Evolutionary conservation across 495 filamentous ascomycete species (phyloP), one percentile per base, ranked within the genome.

Genomic region (Neurospora sp.): DNA sequence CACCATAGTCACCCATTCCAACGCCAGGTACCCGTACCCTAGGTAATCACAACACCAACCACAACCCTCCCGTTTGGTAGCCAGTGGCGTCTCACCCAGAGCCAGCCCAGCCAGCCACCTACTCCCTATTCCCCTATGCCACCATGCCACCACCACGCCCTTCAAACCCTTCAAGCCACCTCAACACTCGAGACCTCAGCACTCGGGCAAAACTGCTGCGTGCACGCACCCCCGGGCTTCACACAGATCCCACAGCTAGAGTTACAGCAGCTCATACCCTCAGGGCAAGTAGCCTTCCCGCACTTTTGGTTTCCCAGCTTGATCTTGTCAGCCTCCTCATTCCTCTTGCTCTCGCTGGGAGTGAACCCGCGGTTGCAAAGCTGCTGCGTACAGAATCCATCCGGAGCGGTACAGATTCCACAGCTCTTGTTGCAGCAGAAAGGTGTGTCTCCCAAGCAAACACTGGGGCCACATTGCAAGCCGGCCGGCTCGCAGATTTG

Each of bases 241-340:
- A 41, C 41, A 72, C 78, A 79, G 2, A 76, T 44, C 5, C 73
- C 72, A 41, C 78, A 78, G n/a, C 72, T 73, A 39, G 75, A 37
- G 40, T 79, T 79, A 72, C 78, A 79, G 74, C 78, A 79, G 16
- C 16, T 42, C 38, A 62, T 11, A 0, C 78, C 78, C 16, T 39
- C 35, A 0, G 73, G 39, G 42, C 78, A 79, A 7, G 72, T 59
- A 1, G 39, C 73, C 2, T 70, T 72, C 0, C 77, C 77, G 54
- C 77, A 79, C 69, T 72, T 35, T 23, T 73, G 69, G 39, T 39
- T 35, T 11, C 16, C 23, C 31, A 18, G 7, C 54, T 66, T 66
- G 54, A 66, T 66, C 54, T 35, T 10, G 5, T 66, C 54, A 8
- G 54, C 27, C 54, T 35, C 54, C 27, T 16, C 54, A 35, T 31